phyloP scores from a whole-genome alignment of 345 rosid species.

The Cardamine chenopodiifolia region DNA sequence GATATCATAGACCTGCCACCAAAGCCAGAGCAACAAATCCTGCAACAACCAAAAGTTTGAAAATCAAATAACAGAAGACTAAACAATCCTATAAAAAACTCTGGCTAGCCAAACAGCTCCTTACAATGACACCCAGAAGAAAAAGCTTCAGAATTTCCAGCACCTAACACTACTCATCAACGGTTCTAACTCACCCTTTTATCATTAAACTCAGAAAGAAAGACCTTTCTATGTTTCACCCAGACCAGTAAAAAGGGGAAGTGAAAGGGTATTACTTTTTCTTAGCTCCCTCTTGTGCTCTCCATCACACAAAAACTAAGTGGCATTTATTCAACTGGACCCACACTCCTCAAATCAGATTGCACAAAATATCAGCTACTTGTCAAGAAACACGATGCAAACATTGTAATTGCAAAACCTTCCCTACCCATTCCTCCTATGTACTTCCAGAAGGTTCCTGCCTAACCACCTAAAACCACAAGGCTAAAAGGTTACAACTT shows the following conservation, averaged over 20 bases:
- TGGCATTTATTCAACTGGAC: conserved; percentile 34
- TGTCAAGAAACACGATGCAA: conserved; percentile 23
- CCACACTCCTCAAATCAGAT: conserved; percentile 23
- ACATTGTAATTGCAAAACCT: neutral
- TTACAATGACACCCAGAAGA: neutral
- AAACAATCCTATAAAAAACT: neutral
- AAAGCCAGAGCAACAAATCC: conserved; percentile 21
- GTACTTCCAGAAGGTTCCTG: conserved; percentile 25
- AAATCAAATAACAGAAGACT: conserved; percentile 14
- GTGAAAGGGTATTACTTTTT: conserved; percentile 22
- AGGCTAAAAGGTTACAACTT: conserved; percentile 1
- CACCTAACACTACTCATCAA: neutral
- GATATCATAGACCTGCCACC: conserved; percentile 46
- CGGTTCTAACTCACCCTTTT: neutral
- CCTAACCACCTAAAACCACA: conserved; percentile 7
- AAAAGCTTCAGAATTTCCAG: neutral
- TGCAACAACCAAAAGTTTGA: conserved; percentile 15
- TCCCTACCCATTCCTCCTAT: conserved; percentile 23
- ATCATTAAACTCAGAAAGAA: conserved; percentile 19
- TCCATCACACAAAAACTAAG: conserved; percentile 41
- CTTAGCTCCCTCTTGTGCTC: conserved; percentile 20
- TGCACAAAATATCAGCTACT: conserved; percentile 20
- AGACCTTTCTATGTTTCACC: conserved; percentile 38
- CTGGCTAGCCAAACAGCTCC: conserved; percentile 8
- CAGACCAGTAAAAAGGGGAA: conserved; percentile 35